Base-by-base conservation (phyloP, 2,329 filamentous ascomycete genomes). In the Aspergillus thermomutatus region DNA sequence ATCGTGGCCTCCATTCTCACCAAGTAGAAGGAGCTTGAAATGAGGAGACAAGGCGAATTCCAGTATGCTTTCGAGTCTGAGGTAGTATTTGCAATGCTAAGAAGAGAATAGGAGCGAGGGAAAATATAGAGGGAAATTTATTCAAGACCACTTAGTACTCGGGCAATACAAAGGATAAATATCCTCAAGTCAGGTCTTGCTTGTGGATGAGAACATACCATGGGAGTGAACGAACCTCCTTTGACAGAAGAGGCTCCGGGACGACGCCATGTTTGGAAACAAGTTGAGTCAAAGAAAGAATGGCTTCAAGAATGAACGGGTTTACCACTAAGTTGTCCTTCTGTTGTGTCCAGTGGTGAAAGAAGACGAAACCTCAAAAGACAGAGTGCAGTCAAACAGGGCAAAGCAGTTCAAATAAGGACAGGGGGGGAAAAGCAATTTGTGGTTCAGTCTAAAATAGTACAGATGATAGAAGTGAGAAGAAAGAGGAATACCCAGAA, bases 1-100 rank as follows among this genome's bases (percentile, higher is more conserved):
- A 63, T 52, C 5, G 61, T 25, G 10, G 56, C 26, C 4, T 65
- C 56, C 21, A 64, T 54, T 17, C 58, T 40, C 27, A 63, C 41
- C 19, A 63, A 14, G 43, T 4, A 3, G 19, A 21, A 46, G 8
- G 14, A 23, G 11, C 7, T 7, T 25, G 43, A 6, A 14, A 10
- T 43, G 43, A 14, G 43, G 2, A 21, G 43, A 8, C 43, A 26
- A 26, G 17, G 10, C 14, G 43, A 46, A 23, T 26, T 21, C 10
- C 10, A 26, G 21, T 4, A 17, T 46, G 4, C 11, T 46, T 17
- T 25, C 2, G 21, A 46, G 19, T 46, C 21, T 1, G 21, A 14
- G n/a, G 19, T 10, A 11, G 23, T 19, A 11, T 19, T 21, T 46
- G 21, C 19, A 14, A 21, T 10, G 21, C 14, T 17, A 23, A 25